Evolutionary conservation across 805 yeast species (phyloP), one percentile per base, ranked within the genome.

Genomic region (Metahyphopichia silvanorum): DNA sequence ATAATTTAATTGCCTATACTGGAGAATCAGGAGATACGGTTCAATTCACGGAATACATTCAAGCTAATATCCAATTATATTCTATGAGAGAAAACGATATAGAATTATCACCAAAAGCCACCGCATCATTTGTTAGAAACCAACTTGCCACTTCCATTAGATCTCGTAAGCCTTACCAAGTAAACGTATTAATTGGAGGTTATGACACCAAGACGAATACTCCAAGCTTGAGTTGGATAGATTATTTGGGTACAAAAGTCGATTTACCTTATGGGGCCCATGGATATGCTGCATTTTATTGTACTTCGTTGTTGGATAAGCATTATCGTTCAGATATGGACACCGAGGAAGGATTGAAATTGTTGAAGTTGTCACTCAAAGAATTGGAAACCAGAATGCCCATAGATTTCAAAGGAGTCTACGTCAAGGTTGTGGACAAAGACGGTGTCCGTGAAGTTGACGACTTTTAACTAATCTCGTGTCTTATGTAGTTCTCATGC

Each of bases 11-110:
- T 67, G 96, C 97, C 26, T 89, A 66, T 65, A 82, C 95, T 2
- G 98, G 98, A 36, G 98, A 93, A 57, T 75, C 96, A 3, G 98
- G 98, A 40, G 98, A 93, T 56, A 86, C 97, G 36, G 87, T 82
- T 5, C 93, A 89, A 56, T 93, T 93, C 65, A 95, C 96, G 22
- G 98, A 93, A 55, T 86, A 81, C 53, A 78, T 91, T 42, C 93
- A 86, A 58, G 98, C 96, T 27, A 93, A 93, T 54, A 77, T 88
- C 44, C 95, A 86, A 58, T 73, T 93, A 38, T 82, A 85, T 57
- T 77, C 85, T 26, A 86, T 89, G 74, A 76, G 98, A 47, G 91
- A 91, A 57, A 78, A 79, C 46, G 71, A 62, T 32, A 66, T 70
- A 38, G 97, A 87, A 53, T 71, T 91, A 51, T 74, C 86, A 25